A percentile compares a stretch with the other conserved stretches of the same genome.
These are phyloP conservation scores for Penicillium canescens DNA, from an alignment of 495 filamentous ascomycete genomes.

Conservation along the genomic window DNA sequence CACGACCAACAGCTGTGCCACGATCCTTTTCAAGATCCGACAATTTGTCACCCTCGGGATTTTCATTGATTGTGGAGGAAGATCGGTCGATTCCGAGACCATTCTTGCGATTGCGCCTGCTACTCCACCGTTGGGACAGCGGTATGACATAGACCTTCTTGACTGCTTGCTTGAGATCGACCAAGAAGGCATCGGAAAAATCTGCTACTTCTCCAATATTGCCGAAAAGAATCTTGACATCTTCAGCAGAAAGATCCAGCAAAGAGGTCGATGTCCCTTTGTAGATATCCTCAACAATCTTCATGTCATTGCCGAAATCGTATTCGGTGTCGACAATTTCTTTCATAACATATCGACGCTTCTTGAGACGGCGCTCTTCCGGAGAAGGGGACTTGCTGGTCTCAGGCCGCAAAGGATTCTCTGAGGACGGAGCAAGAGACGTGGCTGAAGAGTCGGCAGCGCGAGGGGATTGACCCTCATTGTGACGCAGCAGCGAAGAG, in stretches of 20 bases:
- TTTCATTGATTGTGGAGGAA: slow-evolving; percentile 20
- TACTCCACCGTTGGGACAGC: slow-evolving; percentile 56
- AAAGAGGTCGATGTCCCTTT: slow-evolving; percentile 88
- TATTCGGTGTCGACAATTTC: slow-evolving; percentile 92
- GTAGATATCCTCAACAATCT: slow-evolving; percentile 93
- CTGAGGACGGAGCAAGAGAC: slow-evolving; percentile 36
- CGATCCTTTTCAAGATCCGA: slow-evolving; percentile 72
- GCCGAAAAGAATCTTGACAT: slow-evolving; percentile 83
- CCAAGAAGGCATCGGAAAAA: slow-evolving; percentile 77
- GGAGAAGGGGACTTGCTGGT: slow-evolving; percentile 47
- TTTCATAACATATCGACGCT: slow-evolving; percentile 78
- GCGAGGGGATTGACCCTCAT: slow-evolving; percentile 36
- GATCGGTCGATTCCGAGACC: slow-evolving; percentile 11
- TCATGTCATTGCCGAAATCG: slow-evolving; percentile 88
- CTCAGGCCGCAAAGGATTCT: slow-evolving; percentile 24
- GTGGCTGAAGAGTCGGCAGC: slow-evolving; percentile 43
- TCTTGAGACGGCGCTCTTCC: slow-evolving; percentile 57
- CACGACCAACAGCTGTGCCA: slow-evolving; percentile 73
- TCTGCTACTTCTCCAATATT: slow-evolving; percentile 85
- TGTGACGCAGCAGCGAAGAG: slow-evolving; percentile 41
- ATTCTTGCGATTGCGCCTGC: slow-evolving; percentile 49
- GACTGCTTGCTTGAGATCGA: slow-evolving; percentile 74
- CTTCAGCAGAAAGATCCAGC: slow-evolving; percentile 74
- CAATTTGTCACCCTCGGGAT: slow-evolving; percentile 36
- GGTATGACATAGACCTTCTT: slow-evolving; percentile 69